A percentile compares a stretch with the other conserved stretches of the same genome.
Evolutionary conservation across 257 asterid genomes (phyloP).

Genomic region (Solanum virginianum): DNA sequence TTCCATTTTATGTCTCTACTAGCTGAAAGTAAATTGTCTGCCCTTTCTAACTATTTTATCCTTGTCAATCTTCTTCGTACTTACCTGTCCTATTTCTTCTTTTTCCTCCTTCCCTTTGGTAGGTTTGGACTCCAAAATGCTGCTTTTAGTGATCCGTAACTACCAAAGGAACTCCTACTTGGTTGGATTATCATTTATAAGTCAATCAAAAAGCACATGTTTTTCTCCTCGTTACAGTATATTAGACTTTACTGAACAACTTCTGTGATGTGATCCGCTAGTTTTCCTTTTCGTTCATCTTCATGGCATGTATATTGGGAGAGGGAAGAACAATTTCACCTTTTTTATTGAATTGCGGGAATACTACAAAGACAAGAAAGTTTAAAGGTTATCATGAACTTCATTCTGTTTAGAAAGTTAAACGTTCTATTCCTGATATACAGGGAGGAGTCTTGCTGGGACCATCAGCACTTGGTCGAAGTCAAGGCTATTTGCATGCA

Average conservation of each 20-base stretch:
- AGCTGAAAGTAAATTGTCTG: not conserved
- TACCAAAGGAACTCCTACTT: not conserved
- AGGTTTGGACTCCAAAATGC: not conserved
- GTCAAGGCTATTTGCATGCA: slow-evolving; percentile 24
- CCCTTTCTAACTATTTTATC: not conserved
- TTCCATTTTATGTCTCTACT: not conserved
- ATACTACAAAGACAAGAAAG: not conserved
- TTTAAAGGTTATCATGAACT: not conserved
- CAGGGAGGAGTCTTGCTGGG: slow-evolving; percentile 86
- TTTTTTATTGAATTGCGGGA: not conserved
- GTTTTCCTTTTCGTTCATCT: not conserved
- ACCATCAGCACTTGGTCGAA: slow-evolving; percentile 78
- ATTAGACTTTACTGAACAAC: not conserved
- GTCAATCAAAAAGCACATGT: not conserved
- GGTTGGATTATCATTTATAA: not conserved
- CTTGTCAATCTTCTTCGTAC: not conserved
- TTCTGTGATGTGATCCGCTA: not conserved
- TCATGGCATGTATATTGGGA: not conserved
- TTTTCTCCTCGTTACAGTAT: not conserved
- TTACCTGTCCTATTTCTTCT: not conserved
- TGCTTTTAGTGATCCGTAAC: not conserved
- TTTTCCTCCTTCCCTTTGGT: not conserved
- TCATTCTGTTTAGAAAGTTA: not conserved
- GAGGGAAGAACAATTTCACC: not conserved
- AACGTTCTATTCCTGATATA: not conserved